These are phyloP conservation scores for Neonectria magnoliae DNA, from an alignment of 2,329 filamentous ascomycete genomes.

Conservation along the genomic window DNA sequence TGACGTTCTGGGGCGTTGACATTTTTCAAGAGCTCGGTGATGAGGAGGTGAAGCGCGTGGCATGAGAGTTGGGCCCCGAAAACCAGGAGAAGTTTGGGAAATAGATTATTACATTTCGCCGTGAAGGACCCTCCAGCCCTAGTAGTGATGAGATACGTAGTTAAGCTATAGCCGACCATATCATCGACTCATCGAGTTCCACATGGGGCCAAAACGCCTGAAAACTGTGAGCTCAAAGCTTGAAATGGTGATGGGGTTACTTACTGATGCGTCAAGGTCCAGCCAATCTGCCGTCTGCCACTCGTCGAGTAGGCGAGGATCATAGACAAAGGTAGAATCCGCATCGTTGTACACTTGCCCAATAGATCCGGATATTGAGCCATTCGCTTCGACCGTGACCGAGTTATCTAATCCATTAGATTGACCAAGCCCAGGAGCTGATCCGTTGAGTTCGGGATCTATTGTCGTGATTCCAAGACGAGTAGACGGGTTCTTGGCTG, in stretches of 20 bases:
- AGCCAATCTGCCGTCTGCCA: slow-evolving; percentile 35
- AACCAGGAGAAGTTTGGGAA: slow-evolving; percentile 48
- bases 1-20: slow-evolving; percentile 54
- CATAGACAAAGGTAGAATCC: neutral
- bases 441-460: neutral
- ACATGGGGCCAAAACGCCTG: slow-evolving; percentile 27
- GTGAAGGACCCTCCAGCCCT: neutral
- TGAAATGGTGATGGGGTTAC: neutral
- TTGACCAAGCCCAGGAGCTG: neutral
- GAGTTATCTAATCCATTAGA: neutral
- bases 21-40: slow-evolving; percentile 56
- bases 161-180: slow-evolving; percentile 23
- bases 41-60: slow-evolving; percentile 47
- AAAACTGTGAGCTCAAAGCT: neutral
- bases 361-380: neutral
- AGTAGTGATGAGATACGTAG: neutral
- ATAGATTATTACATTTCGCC: neutral
- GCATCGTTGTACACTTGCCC: neutral
- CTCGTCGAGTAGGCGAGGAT: slow-evolving; percentile 25
- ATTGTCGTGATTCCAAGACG: neutral
- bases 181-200: slow-evolving; percentile 17
- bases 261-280: slow-evolving; percentile 33
- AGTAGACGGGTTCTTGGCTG: slow-evolving; percentile 4
- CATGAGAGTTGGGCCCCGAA: slow-evolving; percentile 46
- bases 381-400: neutral